Conservation (phyloP, 2,329 filamentous ascomycete genomes). For the Mycosphaerella arachidis region DNA sequence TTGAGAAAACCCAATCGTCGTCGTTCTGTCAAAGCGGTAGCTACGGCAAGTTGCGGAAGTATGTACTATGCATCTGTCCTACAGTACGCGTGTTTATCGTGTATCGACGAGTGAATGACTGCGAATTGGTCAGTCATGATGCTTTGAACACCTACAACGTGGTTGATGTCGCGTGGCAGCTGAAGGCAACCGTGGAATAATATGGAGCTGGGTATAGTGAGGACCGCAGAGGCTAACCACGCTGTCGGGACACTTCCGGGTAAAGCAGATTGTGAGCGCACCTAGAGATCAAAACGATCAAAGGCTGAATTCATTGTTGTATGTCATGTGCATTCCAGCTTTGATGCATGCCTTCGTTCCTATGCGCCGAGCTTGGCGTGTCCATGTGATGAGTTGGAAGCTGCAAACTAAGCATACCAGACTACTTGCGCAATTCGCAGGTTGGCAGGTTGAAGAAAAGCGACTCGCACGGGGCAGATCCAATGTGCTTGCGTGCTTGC, state of each 20-base stretch:
- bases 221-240: not conserved
- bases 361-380: not conserved
- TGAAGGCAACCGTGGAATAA: too few relatives aligned
- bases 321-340: slow-evolving; percentile 8
- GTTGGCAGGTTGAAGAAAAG: not conserved
- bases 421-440: not conserved
- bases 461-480: not conserved
- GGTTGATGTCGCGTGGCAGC: not conserved
- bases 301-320: slow-evolving; percentile 3
- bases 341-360: slow-evolving; percentile 2
- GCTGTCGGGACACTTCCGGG: not conserved
- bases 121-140: not conserved
- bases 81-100: not conserved
- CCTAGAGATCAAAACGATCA: not conserved
- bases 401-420: not conserved
- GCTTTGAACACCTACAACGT: not conserved
- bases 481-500: not conserved
- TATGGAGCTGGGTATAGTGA: not conserved
- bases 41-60: not conserved
- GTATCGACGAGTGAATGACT: not conserved
- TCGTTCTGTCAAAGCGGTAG: not conserved
- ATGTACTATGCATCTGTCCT: not conserved
- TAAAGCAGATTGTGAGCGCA: slow-evolving; percentile 8
- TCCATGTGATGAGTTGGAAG: not conserved
- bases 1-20: not conserved